These are phyloP conservation scores for Bacidia gigantensis DNA, from an alignment of 495 filamentous ascomycete species.

Conservation along the genomic window DNA sequence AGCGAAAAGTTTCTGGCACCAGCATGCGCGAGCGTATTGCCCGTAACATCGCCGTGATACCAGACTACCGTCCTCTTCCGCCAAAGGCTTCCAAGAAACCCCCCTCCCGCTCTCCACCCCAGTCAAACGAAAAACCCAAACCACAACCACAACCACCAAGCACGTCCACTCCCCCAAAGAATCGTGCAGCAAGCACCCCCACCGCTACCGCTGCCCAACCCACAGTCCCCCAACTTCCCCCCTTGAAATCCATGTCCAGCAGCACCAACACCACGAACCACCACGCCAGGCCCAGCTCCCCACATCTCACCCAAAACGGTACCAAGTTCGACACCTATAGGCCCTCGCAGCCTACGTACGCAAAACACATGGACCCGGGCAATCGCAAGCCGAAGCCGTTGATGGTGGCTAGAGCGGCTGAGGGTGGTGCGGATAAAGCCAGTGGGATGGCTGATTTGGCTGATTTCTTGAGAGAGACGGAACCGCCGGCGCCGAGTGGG, in stretches of 20 bases:
- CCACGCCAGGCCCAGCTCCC: constrained; percentile 7
- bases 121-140: constrained; percentile 8
- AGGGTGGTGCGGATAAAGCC: constrained; percentile 15
- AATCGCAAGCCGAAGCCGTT: constrained; percentile 18
- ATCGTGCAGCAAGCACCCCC: constrained; percentile 1
- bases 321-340: constrained; percentile 17
- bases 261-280: constrained; percentile 15
- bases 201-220: background rate
- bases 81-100: constrained; percentile 15
- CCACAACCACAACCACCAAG: constrained; percentile 3
- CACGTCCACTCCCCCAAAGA: constrained; percentile 2
- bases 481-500: constrained; percentile 41
- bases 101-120: constrained; percentile 9
- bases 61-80: constrained; percentile 32
- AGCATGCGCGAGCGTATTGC: constrained; percentile 10
- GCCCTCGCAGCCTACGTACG: constrained; percentile 25
- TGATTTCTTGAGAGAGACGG: constrained; percentile 65
- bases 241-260: constrained; percentile 9
- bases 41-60: constrained; percentile 29
- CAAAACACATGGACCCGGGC: constrained; percentile 27
- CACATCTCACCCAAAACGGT: constrained; percentile 17
- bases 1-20: background rate
- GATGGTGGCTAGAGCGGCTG: constrained; percentile 25
- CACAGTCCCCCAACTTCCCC: constrained; percentile 13
- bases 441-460: constrained; percentile 57